These are phyloP conservation scores for Cyberlindnera galapagoensis DNA, from an alignment of 805 yeast species.

Conservation along the genomic window DNA sequence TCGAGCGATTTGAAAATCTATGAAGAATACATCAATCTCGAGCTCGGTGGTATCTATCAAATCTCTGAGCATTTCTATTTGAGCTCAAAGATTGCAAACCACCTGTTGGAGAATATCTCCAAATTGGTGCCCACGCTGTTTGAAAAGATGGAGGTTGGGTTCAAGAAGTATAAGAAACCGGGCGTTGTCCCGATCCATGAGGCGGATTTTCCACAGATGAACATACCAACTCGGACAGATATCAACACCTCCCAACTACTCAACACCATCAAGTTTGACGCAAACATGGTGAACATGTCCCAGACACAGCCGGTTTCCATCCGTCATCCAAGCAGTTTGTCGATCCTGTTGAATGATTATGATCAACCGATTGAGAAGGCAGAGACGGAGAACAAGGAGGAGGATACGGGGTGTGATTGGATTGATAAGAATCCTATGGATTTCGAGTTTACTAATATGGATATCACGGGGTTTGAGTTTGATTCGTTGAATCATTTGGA, in stretches of 20 bases:
- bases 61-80: conserved; percentile 47
- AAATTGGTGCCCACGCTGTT: conserved; percentile 38
- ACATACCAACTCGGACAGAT: too few species aligned
- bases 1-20: conserved; percentile 33
- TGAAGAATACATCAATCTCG: conserved; percentile 42
- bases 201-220: too few species aligned
- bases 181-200: too few species aligned
- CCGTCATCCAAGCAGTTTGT: too few species aligned
- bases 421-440: conserved; percentile 42
- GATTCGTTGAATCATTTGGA: conserved; percentile 21
- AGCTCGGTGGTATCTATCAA: conserved; percentile 41
- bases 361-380: too few species aligned
- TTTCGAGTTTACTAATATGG: conserved; percentile 24
- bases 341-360: too few species aligned
- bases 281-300: too few species aligned
- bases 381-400: too few species aligned
- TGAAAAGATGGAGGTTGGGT: conserved; percentile 29
- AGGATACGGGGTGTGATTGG: conserved; percentile 58
- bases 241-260: too few species aligned
- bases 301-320: too few species aligned
- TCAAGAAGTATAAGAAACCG: conserved; percentile 19
- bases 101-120: conserved; percentile 38
- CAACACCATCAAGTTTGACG: too few species aligned
- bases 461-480: conserved; percentile 21
- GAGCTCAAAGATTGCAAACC: conserved; percentile 39